A percentile compares a stretch with the other conserved stretches of the same genome.
These are phyloP conservation scores for Fusarium subglutinans DNA, from an alignment of 2,329 filamentous ascomycete genomes.

Conservation along the genomic window DNA sequence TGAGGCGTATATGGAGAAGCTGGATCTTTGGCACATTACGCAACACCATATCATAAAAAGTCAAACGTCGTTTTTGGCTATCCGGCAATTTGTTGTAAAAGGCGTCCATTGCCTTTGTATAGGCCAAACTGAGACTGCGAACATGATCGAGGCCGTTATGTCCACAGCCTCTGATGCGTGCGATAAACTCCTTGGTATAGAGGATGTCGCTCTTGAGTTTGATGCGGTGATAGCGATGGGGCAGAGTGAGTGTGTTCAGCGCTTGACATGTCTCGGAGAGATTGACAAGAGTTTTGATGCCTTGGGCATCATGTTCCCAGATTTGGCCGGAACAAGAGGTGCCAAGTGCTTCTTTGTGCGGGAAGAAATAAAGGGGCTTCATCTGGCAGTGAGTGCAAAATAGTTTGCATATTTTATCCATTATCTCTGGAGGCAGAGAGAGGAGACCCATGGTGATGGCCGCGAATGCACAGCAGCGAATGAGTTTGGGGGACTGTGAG, in stretches of 20 bases:
- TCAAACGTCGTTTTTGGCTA: neutral
- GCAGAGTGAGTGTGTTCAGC: neutral
- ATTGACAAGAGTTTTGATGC: neutral
- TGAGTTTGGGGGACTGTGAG: neutral
- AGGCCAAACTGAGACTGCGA: neutral
- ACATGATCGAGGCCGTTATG: neutral
- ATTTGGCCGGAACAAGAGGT: neutral
- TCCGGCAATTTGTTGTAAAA: neutral
- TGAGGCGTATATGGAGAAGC: neutral
- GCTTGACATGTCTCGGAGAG: neutral
- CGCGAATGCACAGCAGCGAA: accelerated
- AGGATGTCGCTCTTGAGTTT: neutral
- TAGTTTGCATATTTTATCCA: accelerated
- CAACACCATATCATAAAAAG: neutral
- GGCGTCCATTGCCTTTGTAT: neutral
- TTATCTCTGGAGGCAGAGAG: neutral
- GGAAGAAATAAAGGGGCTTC: accelerated
- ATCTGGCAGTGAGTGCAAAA: neutral
- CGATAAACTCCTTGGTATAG: neutral
- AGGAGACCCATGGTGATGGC: neutral
- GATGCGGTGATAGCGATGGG: neutral
- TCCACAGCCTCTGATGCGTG: neutral
- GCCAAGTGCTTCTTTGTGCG: accelerated
- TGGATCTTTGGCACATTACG: neutral
- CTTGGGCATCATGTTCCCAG: neutral